Percentiles rank a stretch among this genome's conserved stretches.
Conservation (phyloP, 2,329 filamentous ascomycete species). For the Ophiostoma angusticollis region DNA sequence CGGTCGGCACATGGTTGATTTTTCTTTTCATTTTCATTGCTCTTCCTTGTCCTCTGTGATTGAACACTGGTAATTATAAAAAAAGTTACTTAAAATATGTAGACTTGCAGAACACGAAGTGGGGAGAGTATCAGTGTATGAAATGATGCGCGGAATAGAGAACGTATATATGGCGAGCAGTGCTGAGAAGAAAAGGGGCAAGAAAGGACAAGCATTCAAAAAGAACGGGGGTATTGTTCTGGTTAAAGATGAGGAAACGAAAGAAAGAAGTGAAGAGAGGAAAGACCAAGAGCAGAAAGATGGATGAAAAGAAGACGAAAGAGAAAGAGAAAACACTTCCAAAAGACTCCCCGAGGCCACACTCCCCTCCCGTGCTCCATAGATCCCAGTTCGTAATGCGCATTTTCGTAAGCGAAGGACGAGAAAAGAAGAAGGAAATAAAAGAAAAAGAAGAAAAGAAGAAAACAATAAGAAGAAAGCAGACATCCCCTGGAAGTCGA, state of each 20-base stretch:
- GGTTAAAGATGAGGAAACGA: neutral
- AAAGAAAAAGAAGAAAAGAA: neutral
- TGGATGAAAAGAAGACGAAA: neutral
- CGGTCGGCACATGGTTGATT: no score
- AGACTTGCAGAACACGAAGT: no score
- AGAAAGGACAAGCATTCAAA: neutral
- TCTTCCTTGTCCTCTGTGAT: no score
- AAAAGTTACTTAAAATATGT: no score
- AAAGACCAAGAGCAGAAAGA: neutral
- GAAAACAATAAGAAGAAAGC: neutral
- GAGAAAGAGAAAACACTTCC: neutral
- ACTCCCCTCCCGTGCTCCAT: no score
- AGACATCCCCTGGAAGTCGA: neutral
- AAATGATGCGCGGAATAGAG: neutral
- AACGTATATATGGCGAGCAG: neutral
- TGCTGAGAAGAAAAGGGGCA: neutral
- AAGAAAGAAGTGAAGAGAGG: neutral
- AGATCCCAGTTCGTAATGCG: no score
- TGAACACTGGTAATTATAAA: no score
- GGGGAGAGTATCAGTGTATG: neutral
- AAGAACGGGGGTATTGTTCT: neutral
- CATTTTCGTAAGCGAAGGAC: neutral
- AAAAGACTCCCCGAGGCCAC: neutral
- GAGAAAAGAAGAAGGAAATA: neutral
- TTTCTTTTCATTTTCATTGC: no score